These are phyloP conservation scores for Kernera saxatilis DNA, from an alignment of 345 rosid species.

Conservation along the genomic window DNA sequence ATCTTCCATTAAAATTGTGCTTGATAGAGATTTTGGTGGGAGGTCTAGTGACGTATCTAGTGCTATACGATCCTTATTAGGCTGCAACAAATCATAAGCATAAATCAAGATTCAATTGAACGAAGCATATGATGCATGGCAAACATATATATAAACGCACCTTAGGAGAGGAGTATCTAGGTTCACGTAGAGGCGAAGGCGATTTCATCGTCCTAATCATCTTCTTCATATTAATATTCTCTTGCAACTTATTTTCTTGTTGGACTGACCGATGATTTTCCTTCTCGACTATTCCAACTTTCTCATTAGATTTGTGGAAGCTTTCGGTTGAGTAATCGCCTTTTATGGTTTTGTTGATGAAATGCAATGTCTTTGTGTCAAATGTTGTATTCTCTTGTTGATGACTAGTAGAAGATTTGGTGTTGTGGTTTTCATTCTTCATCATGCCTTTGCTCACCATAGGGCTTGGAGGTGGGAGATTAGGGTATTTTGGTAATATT, in stretches of 20 bases:
- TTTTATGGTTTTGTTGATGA: slow-evolving; percentile 85
- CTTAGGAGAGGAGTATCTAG: slow-evolving; percentile 61
- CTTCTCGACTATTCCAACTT: slow-evolving; percentile 30
- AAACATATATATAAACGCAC: slow-evolving; percentile 24
- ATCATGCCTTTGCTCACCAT: slow-evolving; percentile 32
- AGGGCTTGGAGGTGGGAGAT: slow-evolving; percentile 34
- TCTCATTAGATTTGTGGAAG: slow-evolving; percentile 44
- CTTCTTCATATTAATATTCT: slow-evolving; percentile 31
- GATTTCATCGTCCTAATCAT: slow-evolving; percentile 45
- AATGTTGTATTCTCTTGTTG: slow-evolving; percentile 43
- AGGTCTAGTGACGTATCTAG: slow-evolving; percentile 38
- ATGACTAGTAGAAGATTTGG: slow-evolving; percentile 15
- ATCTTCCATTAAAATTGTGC: slow-evolving; percentile 51
- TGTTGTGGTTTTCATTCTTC: slow-evolving; percentile 19
- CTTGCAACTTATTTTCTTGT: slow-evolving; percentile 34
- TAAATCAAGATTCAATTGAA: neutral
- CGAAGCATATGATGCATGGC: neutral
- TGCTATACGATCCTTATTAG: slow-evolving; percentile 48
- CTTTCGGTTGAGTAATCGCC: slow-evolving; percentile 55
- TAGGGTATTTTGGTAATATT: slow-evolving; percentile 5
- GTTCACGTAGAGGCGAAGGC: slow-evolving; percentile 67
- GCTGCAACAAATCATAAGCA: slow-evolving; percentile 33
- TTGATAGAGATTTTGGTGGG: slow-evolving; percentile 51
- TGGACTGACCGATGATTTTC: slow-evolving; percentile 40
- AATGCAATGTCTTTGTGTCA: slow-evolving; percentile 82